Base-by-base conservation (phyloP, 345 rosid genomes). In the Brassica incana region DNA sequence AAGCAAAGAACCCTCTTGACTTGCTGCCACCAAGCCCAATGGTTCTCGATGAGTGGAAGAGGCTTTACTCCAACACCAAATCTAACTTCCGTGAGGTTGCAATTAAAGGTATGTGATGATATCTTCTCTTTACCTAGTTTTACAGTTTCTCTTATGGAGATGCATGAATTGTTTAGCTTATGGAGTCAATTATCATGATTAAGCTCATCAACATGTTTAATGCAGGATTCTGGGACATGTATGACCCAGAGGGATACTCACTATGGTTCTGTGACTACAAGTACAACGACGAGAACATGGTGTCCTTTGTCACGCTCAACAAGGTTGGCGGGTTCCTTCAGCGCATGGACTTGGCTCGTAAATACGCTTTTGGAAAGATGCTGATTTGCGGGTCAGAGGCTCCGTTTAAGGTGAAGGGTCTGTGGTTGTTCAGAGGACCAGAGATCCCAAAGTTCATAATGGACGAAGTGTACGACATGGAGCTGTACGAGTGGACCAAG, bases 141-240 rank as follows among this genome's bases (percentile, higher is more conserved):
- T 27, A 27, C 30, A 27, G 30, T 27, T 27, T 27, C 30, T 27
- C 30, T 27, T 27, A 27, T 27, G 30, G 30, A 27, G 30, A 27
- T 2, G 30, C 30, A 27, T 27, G 30, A 27, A 27, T 27, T 27
- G 30, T 27, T 27, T 27, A 27, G 30, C 0, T 27, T 27, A 27
- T 27, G 30, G 29, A 27, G 29, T 27, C 29, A 27, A 27, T 27
- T 27, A 27, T 27, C 29, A 27, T 27, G 30, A 27, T 27, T 27
- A 27, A 27, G 30, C 30, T 27, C 30, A 27, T 27, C 30, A 27
- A 3, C 30, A 27, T 27, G 30, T 27, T 27, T 27, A 27, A 71
- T 72, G 79, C 82, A 95, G 99, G 99, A 78, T 95, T 95, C 85
- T 95, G 99, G 99, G 97, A 92, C 83, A 95, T 95, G 98, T 91